These are phyloP conservation scores for Aspergillus niger DNA, from an alignment of 2,329 filamentous ascomycete species.

Conservation along the genomic window DNA sequence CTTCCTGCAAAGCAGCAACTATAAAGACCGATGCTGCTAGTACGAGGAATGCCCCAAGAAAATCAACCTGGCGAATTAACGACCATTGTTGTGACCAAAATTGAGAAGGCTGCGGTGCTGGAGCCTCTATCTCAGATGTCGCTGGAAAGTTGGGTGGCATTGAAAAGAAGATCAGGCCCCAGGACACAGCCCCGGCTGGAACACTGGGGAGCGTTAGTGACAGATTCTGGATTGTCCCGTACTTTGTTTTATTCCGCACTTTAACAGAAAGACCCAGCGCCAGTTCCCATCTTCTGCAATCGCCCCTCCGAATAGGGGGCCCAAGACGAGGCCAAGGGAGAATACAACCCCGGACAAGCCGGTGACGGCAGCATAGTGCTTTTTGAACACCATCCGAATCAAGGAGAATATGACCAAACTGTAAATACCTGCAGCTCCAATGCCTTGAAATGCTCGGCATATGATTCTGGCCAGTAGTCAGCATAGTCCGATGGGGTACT, in stretches of 20 bases:
- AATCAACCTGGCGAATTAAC: not conserved
- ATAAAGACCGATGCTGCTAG: not conserved
- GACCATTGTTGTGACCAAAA: too few species aligned
- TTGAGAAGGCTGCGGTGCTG: too few species aligned
- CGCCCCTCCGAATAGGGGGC: slow-evolving; percentile 1
- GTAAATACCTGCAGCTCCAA: not conserved
- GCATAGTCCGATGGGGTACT: too few species aligned
- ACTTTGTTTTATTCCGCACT: not conserved
- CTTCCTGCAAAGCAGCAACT: slow-evolving; percentile 6
- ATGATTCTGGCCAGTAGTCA: not conserved
- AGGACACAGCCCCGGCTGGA: not conserved
- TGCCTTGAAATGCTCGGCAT: not conserved
- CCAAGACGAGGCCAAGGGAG: not conserved
- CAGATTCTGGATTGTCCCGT: too few species aligned
- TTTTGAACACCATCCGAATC: not conserved
- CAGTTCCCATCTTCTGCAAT: not conserved
- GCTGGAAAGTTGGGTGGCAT: slow-evolving; percentile 2
- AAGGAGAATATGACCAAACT: not conserved
- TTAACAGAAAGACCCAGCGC: slow-evolving; percentile 10
- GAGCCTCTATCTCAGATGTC: not conserved
- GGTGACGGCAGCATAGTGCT: not conserved
- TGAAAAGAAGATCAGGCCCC: not conserved
- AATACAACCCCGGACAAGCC: not conserved
- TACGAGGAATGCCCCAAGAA: not conserved
- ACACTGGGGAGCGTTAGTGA: not conserved